A percentile compares a stretch with the other conserved stretches of the same genome.
phyloP scores from a whole-genome alignment of 2,329 filamentous ascomycete genomes.

The Coniochaeta sp. region DNA sequence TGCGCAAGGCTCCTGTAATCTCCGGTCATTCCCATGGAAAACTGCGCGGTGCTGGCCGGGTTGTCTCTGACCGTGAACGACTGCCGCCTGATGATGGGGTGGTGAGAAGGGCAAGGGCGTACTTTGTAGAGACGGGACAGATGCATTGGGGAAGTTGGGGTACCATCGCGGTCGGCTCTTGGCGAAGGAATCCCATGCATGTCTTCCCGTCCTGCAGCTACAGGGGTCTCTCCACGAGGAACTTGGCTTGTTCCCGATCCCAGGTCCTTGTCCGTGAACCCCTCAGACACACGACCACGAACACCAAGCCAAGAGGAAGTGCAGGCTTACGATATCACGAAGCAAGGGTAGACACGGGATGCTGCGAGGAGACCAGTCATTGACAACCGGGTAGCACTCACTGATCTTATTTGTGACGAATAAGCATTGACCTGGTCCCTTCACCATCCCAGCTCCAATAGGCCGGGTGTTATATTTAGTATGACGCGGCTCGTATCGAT shows the following conservation, averaged over 20 bases:
- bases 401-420: not conserved
- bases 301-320: not conserved
- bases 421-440: not conserved
- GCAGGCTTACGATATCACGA: not conserved
- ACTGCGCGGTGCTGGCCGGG: not conserved
- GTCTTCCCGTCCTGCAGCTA: conserved; percentile 1
- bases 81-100: too few relatives aligned
- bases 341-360: not conserved
- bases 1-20: not conserved
- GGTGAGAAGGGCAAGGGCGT: too few relatives aligned
- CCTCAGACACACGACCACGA: not conserved
- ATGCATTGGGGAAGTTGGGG: not conserved
- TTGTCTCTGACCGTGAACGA: too few relatives aligned
- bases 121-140: not conserved
- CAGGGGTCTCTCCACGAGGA: not conserved
- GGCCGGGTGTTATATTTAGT: not conserved
- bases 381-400: not conserved
- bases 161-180: not conserved
- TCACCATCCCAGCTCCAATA: not conserved
- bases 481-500: not conserved
- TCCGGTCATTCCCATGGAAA: too few relatives aligned
- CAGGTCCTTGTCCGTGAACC: not conserved
- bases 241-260: not conserved
- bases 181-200: not conserved
- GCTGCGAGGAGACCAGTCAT: not conserved